Evolutionary conservation across 768 basidiomycete genomes (phyloP), one percentile per base, ranked within the genome.

Genomic region (Chalciporus chontae): DNA sequence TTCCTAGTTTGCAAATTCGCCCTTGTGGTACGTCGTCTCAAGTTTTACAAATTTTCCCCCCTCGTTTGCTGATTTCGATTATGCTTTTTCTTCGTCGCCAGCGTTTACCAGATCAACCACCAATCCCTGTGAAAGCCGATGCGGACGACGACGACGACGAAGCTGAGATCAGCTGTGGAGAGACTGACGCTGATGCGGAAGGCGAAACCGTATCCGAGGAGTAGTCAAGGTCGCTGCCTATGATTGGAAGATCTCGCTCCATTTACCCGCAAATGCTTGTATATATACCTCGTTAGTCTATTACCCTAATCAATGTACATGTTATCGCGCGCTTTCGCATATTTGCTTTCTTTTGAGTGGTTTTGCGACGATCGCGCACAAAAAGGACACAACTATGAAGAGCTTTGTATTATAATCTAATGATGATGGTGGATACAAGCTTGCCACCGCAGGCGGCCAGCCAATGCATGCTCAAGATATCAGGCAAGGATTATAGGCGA

Each of bases 1-100:
- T 85, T 78, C 62, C 71, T 83, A 31, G 90, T 96, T 21, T 95
- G 93, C 72, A 89, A 91, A 64, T 94, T 79, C 60, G 81, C 84
- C 0, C 88, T 96, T 65, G 83, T 87, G 71, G 90, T 90, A 45
- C 51, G 75, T 60, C 2, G 32, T 10, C 40, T 26, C 2, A 23
- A 8, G 14, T 18, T 24, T 21, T 24, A 41, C 21, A 21, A n/a
- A 8, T 40, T 8, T 42, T 27, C 13, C 23, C 2, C 18, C 1
- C 6, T 1, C 18, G 10, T 36, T n/a, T 18, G 7, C 8, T 31
- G 7, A 11, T 43, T 1, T 17, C 40, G 47, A 54, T 13, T 7
- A 4, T 14, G 9, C 8, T 11, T 0, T 3, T 14, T 14, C 10
- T 32, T 36, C 37, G 9, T 36, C 37, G 9, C 8, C 15, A 67